Evolutionary conservation across 2,329 filamentous ascomycete species (phyloP).

Genomic region (Diaporthe sp.): DNA sequence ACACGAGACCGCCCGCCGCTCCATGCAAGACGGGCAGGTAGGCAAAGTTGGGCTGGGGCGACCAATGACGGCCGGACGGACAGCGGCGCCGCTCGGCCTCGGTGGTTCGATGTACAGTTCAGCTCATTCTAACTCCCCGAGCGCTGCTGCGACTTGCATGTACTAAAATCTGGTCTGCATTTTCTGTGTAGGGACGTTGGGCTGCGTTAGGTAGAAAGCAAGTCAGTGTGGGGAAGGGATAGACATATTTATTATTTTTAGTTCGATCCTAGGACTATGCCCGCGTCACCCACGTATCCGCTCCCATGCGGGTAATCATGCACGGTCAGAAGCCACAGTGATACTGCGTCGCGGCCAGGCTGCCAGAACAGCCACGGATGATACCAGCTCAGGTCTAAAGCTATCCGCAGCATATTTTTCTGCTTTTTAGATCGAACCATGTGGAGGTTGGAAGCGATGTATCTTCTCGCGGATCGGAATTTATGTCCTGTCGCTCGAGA

Average conservation of each 20-base stretch:
- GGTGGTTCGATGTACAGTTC: constrained; percentile 8
- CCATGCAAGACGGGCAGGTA: constrained; percentile 17
- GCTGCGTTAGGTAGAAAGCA: neutral
- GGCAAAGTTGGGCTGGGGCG: neutral
- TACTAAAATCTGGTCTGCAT: neutral
- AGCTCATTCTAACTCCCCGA: neutral
- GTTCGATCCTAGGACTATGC: too few species aligned
- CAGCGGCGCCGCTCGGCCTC: neutral
- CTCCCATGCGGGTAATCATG: neutral
- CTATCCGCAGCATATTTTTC: neutral
- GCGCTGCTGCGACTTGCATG: neutral
- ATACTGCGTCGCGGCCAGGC: neutral
- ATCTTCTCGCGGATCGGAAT: neutral
- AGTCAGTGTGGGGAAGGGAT: neutral
- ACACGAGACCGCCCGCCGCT: neutral
- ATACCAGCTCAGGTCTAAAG: neutral
- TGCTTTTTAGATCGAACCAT: neutral
- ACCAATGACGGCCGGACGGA: constrained; percentile 2
- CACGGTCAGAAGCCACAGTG: neutral
- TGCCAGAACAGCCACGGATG: neutral
- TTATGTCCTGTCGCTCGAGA: neutral
- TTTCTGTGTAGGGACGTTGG: neutral
- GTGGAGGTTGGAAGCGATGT: neutral
- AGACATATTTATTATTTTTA: neutral
- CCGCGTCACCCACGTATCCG: neutral